Evolutionary conservation across 176 grass and related monocot genomes (phyloP), one percentile per base, ranked within the genome.

Genomic region (Triticum dicoccoides): DNA sequence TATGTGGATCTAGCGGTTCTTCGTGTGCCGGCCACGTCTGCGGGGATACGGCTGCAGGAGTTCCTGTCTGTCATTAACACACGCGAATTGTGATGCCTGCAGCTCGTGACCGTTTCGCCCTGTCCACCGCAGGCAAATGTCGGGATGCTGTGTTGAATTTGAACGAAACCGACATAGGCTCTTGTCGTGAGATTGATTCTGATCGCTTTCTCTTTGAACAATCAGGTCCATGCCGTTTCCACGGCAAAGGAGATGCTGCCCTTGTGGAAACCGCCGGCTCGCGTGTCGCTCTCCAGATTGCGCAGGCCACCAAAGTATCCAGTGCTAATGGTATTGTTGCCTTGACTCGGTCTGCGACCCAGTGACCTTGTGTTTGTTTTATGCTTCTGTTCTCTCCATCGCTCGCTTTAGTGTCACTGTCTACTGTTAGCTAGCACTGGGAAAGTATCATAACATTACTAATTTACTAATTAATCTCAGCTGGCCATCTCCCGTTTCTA

Each of bases 211-310:
- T 39, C 15, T 8, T 15, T 29, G 29, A 54, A 78, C 14, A 39
- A 82, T 68, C 79, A 87, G 86, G 70, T 68, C 70, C 86, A 87
- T 68, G 79, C 58, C 44, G 82, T 44, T 42, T 65, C 11, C 11
- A 1, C 3, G 67, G 76, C 67, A 73, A 80, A 84, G 73, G 13
- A n/a, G 79, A 66, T 68, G 64, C 61, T n/a, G 64, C 7, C 61
- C 21, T 20, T 12, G 64, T 81, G 52, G 74, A 75, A 6, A 27
- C 87, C 65, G n/a, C 65, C 47, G 49, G 71, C 45, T 13, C 72
- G 61, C 79, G 76, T 11, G 66, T 11, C 41, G 67, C 56, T 11
- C 15, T 37, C 45, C 45, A 78, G 83, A 69, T 37, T n/a, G 21
- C 35, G 61, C 83, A 76, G 69, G 44, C 63, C 69, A 65, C 38